Evolutionary conservation across 2,329 filamentous ascomycete species (phyloP).

Genomic region (Parasarocladium wereldwijsianum): DNA sequence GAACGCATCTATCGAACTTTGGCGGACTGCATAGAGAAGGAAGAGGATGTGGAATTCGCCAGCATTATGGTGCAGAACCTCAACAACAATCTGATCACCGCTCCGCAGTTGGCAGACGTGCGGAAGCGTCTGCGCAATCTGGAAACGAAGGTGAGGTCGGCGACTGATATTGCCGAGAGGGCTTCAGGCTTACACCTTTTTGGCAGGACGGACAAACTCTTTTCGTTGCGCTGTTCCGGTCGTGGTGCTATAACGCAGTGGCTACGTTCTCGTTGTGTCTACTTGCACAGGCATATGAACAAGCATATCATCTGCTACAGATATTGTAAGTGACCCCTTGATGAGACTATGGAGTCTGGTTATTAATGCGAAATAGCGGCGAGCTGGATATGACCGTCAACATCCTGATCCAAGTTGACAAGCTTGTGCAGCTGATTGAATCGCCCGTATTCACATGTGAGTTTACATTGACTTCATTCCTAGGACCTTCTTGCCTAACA

Average conservation of each 20-base stretch:
- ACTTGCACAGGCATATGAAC: slow-evolving; percentile 92
- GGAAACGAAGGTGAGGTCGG: slow-evolving; percentile 53
- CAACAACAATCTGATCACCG: slow-evolving; percentile 97
- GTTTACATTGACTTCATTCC: slow-evolving; percentile 14
- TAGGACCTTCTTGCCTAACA: not conserved
- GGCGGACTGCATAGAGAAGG: slow-evolving; percentile 91
- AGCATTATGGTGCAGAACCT: slow-evolving; percentile 99
- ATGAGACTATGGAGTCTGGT: not conserved
- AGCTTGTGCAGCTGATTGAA: slow-evolving; percentile 89
- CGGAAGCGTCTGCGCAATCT: slow-evolving; percentile 81
- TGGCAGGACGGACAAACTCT: slow-evolving; percentile 86
- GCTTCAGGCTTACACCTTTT: slow-evolving; percentile 2
- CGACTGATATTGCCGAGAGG: not conserved
- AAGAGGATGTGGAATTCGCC: slow-evolving; percentile 96
- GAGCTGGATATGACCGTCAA: slow-evolving; percentile 98
- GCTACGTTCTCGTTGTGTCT: slow-evolving; percentile 93
- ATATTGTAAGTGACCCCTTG: slow-evolving; percentile 55
- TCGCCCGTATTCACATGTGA: slow-evolving; percentile 95
- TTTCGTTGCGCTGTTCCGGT: slow-evolving; percentile 86
- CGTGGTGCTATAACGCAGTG: slow-evolving; percentile 97
- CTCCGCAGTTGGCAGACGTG: slow-evolving; percentile 81
- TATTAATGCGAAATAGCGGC: slow-evolving; percentile 40
- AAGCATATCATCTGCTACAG: slow-evolving; percentile 88
- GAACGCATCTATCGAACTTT: slow-evolving; percentile 92
- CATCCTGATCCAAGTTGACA: slow-evolving; percentile 97